Base-by-base conservation (phyloP, 78 protist genomes). In the Dictyostelium intermedium region DNA sequence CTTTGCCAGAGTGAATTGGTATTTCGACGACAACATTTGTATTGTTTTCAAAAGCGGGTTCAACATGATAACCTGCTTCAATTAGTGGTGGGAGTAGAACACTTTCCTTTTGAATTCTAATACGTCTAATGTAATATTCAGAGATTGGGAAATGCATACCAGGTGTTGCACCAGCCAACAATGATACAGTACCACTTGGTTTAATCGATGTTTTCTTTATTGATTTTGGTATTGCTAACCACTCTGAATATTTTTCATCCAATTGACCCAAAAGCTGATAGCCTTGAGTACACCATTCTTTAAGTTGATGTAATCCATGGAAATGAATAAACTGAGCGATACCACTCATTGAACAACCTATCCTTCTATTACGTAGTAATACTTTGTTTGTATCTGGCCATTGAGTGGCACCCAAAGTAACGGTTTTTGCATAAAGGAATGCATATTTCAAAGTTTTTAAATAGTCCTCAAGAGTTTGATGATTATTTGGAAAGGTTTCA, bases 91-190 rank as follows among this genome's bases (percentile, higher is more conserved):
- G 32, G 4, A 97, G 69, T 18, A 98, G 69, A 0, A 37, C 41
- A 9, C 96, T 92, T 6, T 18, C 74, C 0, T 25, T 32, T 11
- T 87, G 77, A 39, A 98, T 5, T 20, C 99, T 95, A 53, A 98
- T 93, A 43, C 99, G 84, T 27, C 99, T 74, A 72, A 97, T 86
- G 61, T 97, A 97, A 85, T 86, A 97, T 63, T 98, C 91, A 18
- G 95, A 25, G 27, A 95, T 95, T 39, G 99, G 99, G 77, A 94
- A 98, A 66, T 98, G 99, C 96, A 98, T 76, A 2, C 99, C 99
- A 5, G 99, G 99, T 8, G 99, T 98, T 9, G 98, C 98, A 27
- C 98, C 98, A 11, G 98, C 98, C 23, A 98, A 87, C 23, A 98
- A 73, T 1, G 98, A 97, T 10, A 98, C 98, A 1, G 99, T 93